phyloP scores from a whole-genome alignment of 768 basidiomycete species.

The Suillus subluteus region DNA sequence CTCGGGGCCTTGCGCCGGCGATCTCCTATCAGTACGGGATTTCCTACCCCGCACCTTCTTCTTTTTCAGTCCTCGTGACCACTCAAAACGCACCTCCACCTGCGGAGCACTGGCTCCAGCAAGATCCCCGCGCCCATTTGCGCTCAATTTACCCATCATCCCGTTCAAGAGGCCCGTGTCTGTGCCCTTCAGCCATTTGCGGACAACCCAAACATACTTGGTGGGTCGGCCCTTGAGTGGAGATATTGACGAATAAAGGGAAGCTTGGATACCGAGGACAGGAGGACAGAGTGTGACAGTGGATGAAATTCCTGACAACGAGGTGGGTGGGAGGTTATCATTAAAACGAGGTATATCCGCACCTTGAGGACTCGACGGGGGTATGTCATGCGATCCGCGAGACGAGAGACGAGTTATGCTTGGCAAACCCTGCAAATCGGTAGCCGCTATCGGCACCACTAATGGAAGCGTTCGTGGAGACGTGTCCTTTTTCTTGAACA shows the following conservation, averaged over 20 bases:
- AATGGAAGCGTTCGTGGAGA: constrained; percentile 22
- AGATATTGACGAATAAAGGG: constrained; percentile 52
- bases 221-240: constrained; percentile 43
- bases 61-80: constrained; percentile 52
- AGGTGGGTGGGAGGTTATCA: constrained; percentile 21
- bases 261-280: constrained; percentile 72
- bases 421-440: constrained; percentile 17
- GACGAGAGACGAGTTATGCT: background rate
- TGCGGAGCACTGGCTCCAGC: constrained; percentile 27
- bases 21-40: constrained; percentile 24
- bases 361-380: constrained; percentile 12
- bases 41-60: constrained; percentile 23
- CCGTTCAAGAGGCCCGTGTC: constrained; percentile 49
- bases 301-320: constrained; percentile 16
- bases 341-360: constrained; percentile 14
- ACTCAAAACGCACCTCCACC: constrained; percentile 80
- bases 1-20: constrained; percentile 11
- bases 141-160: constrained; percentile 43
- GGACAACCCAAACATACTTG: constrained; percentile 76
- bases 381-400: constrained; percentile 23
- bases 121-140: constrained; percentile 27
- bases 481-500: constrained; percentile 65
- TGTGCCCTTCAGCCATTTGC: constrained; percentile 71
- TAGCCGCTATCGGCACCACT: constrained; percentile 32
- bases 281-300: constrained; percentile 40